Base-by-base conservation (phyloP, 805 yeast genomes). In the Metschnikowia anglica region DNA sequence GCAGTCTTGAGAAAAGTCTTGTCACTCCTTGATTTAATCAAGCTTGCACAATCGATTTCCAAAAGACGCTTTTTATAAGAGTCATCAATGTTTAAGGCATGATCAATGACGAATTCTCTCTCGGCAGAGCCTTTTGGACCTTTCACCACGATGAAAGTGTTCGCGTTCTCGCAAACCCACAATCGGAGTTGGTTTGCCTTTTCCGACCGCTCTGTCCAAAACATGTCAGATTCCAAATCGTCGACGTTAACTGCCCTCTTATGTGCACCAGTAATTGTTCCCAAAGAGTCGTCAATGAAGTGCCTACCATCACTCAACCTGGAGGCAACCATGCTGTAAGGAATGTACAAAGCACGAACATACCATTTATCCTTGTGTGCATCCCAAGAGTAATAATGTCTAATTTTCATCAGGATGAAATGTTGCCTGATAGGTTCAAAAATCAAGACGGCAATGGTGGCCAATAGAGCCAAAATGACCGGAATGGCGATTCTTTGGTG, bases 81-180 rank as follows among this genome's bases (percentile, higher is more conserved):
- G 1, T 73, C 70, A 39, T 89, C 77, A 21, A 72, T 79, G 36
- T 72, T 66, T 34, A 88, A 68, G 1, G 85, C 81, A 55, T 83
- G 80, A 33, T 80, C 80, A 58, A 83, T 65, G 4, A 91, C 89
- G 46, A 88, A 66, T 46, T 82, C 91, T 46, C 81, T 77, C 55
- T 93, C 91, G 17, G 98, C 99, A n/a, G 95, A 81, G 4, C 99
- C 99, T 51, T 88, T 76, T 4, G 99, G 98, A 10, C 99, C 99
- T 48, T 83, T 79, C 2, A 93, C 81, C 3, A 93, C 80, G 19
- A 91, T 89, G 59, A 89, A 93, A 1, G 97, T 88, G 60, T 85
- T 83, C n/a, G 82, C 81, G 48, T 89, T 90, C 61, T 93, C 99
- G 44, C 80, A 81, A 5, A 93, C 68, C 93, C 95, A 86, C 52